Evolutionary conservation across 2,329 filamentous ascomycete species (phyloP), one percentile per base, ranked within the genome.

Genomic region (Rhynchosporium graminicola): DNA sequence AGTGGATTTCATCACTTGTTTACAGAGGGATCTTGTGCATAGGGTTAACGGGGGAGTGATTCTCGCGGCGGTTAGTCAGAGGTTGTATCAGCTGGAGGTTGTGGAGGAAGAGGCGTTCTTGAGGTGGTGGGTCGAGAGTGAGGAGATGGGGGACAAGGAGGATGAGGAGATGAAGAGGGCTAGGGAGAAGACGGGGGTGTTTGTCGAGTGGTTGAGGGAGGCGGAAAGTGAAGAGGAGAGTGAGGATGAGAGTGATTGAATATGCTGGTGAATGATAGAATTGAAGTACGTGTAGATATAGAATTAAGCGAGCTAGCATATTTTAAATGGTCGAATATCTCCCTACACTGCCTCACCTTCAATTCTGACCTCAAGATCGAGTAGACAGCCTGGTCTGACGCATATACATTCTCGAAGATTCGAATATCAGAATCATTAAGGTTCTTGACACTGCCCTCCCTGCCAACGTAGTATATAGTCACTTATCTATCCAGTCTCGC

Each of bases 41-140:
- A 80, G 84, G 54, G 80, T 82, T 52, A 87, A 85, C 65, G 87
- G 86, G 3, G 83, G 88, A 72, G 76, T 80, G 43, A 83, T 97
- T 9, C 82, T 98, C 40, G 83, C 93, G 3, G 91, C 88, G 45
- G 80, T 92, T 69, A 84, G 92, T 68, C 95, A 96, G 78, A 90
- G 92, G 75, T 80, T 98, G 57, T 96, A 96, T 74, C 86, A 90
- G 68, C 77, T 90, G 55, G 95, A 98, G 68, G 82, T 96, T 15
- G 78, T 97, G 1, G 92, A 97, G 74, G 92, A 97, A 72, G 93
- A 97, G 47, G 92, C 90, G 0, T 90, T 97, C 68, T 78, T 94
- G 70, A 83, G 84, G 54, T 99, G 95, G 95, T 98, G 93, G 93
- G 84, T 81, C 26, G 89, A 96, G 74, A 81, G 83, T 54, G 71